phyloP scores from a whole-genome alignment of 228 moss, liverwort and hornwort species.

The Sphagnum fallax region DNA sequence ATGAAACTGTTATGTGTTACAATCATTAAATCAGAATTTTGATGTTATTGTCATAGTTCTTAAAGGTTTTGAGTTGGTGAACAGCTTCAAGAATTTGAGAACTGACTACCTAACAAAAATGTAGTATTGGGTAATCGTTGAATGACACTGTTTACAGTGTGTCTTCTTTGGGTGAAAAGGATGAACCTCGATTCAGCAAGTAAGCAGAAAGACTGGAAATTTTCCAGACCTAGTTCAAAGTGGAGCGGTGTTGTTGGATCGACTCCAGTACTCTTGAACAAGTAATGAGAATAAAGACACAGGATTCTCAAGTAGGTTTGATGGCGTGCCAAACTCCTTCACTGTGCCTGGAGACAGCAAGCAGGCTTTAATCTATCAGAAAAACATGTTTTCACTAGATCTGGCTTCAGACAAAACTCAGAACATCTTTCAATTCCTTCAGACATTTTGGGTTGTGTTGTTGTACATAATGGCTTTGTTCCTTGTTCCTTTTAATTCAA shows the following conservation, averaged over 20 bases:
- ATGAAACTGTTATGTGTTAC: too few species aligned
- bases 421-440: neutral
- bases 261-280: slow-evolving; percentile 43
- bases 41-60: too few species aligned
- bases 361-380: neutral
- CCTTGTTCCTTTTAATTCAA: neutral
- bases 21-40: too few species aligned
- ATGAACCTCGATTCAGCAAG: too few species aligned
- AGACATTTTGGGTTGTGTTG: neutral
- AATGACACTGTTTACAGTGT: too few species aligned
- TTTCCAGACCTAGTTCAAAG: too few species aligned
- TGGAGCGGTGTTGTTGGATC: slow-evolving; percentile 9
- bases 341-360: slow-evolving; percentile 10
- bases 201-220: too few species aligned
- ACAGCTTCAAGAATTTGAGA: too few species aligned
- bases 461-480: neutral
- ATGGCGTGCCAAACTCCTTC: slow-evolving; percentile 31
- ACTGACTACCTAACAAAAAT: too few species aligned
- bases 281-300: slow-evolving; percentile 30
- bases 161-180: too few species aligned
- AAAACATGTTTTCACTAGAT: neutral
- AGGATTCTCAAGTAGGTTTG: slow-evolving; percentile 18
- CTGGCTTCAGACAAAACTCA: neutral
- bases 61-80: too few species aligned
- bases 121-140: too few species aligned